A percentile compares a stretch with the other conserved stretches of the same genome.
These are phyloP conservation scores for Cladophialophora immunda DNA, from an alignment of 2,329 filamentous ascomycete species.

Conservation along the genomic window DNA sequence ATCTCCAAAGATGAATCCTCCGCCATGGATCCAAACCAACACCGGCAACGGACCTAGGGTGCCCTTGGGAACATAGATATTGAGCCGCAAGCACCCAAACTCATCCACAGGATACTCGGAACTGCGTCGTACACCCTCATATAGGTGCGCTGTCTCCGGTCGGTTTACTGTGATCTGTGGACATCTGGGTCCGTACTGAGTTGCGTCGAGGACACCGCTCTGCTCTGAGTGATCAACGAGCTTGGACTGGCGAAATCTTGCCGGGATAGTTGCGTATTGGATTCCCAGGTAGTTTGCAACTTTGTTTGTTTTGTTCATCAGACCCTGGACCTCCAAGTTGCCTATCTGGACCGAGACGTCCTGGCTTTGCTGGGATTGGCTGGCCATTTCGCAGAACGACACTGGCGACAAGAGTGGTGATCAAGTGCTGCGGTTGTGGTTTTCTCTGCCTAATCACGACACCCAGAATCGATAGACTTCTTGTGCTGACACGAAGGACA, in stretches of 20 bases:
- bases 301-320: conserved; percentile 26
- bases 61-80: conserved; percentile 38
- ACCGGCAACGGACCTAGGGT: conserved; percentile 33
- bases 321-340: conserved; percentile 20
- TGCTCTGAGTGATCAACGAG: conserved; percentile 43
- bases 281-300: conserved; percentile 49
- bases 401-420: neutral
- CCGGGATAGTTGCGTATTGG: conserved; percentile 48
- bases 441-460: neutral
- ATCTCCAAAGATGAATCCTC: conserved; percentile 37
- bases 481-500: neutral
- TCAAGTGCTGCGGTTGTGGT: neutral
- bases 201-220: conserved; percentile 46
- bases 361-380: neutral
- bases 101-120: conserved; percentile 43
- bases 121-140: conserved; percentile 22
- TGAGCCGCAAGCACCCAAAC: conserved; percentile 44
- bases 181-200: conserved; percentile 44
- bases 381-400: conserved; percentile 1
- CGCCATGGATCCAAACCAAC: conserved; percentile 36
- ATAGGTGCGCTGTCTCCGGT: conserved; percentile 30
- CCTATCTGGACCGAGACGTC: conserved; percentile 11
- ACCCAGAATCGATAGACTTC: neutral
- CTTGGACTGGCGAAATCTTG: conserved; percentile 45
- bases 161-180: conserved; percentile 34